These are phyloP conservation scores for Neurospora sp. DNA, from an alignment of 2,329 filamentous ascomycete genomes.

Conservation along the genomic window DNA sequence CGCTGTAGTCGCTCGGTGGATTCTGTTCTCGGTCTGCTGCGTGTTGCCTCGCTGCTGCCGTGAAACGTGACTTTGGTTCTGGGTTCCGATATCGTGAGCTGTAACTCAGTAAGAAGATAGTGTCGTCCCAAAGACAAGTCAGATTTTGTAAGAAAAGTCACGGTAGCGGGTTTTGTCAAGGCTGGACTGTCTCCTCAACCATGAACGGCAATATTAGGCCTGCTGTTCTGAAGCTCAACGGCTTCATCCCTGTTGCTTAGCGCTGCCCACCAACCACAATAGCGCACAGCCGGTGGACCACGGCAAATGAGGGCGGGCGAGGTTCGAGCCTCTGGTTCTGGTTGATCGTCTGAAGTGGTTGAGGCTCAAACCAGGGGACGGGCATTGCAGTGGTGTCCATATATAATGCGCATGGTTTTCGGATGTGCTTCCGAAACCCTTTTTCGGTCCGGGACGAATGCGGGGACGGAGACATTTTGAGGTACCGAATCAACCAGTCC, in stretches of 20 bases:
- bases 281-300: conserved; percentile 5
- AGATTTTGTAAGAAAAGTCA: neutral
- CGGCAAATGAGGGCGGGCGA: conserved; percentile 4
- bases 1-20: neutral
- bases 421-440: neutral
- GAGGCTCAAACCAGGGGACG: conserved; percentile 6
- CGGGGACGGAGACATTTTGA: neutral
- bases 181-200: neutral
- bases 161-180: neutral
- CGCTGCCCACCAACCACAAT: neutral
- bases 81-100: neutral
- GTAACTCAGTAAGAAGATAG: neutral
- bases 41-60: neutral
- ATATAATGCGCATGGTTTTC: neutral
- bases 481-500: neutral
- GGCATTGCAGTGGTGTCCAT: neutral
- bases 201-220: neutral
- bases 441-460: neutral
- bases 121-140: neutral
- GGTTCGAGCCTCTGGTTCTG: conserved; percentile 1
- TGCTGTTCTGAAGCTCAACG: neutral
- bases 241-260: conserved; percentile 2
- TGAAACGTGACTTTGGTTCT: neutral
- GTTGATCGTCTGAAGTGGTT: neutral
- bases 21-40: neutral